Percentiles rank a stretch among this genome's conserved stretches.
These are phyloP conservation scores for Tulasnella calospora DNA, from an alignment of 768 basidiomycete genomes.

Conservation along the genomic window DNA sequence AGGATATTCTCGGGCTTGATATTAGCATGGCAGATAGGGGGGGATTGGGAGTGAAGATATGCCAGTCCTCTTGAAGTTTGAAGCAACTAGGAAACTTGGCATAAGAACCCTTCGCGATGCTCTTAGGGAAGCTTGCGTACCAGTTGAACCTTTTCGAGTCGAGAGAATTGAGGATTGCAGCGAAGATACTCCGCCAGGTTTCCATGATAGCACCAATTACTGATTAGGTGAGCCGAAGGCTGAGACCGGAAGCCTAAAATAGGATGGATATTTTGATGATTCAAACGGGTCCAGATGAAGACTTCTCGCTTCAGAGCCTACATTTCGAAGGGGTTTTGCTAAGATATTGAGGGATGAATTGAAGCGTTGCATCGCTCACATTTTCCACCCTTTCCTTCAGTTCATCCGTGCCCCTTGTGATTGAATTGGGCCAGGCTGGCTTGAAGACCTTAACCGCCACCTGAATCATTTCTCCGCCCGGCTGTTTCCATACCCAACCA, in stretches of 20 bases:
- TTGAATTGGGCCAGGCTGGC: constrained; percentile 79
- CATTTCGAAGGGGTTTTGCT: not conserved
- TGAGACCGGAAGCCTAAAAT: not conserved
- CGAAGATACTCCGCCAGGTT: not conserved
- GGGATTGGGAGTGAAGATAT: not conserved
- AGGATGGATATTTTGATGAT: not conserved
- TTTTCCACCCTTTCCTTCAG: not conserved
- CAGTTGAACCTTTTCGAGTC: not conserved
- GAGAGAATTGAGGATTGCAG: not conserved
- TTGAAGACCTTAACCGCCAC: constrained; percentile 88
- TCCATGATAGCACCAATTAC: not conserved
- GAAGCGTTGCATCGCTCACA: not conserved
- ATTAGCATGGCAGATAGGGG: not conserved
- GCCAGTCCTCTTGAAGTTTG: not conserved
- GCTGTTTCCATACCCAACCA: not conserved
- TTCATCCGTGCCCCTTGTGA: not conserved
- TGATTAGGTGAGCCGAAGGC: not conserved
- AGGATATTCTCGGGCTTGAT: not conserved
- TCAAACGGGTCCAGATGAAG: not conserved
- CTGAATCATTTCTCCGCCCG: constrained; percentile 76
- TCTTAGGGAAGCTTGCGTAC: not conserved
- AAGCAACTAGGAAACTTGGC: not conserved
- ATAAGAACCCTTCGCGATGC: not conserved
- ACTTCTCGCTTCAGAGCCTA: not conserved
- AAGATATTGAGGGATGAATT: not conserved